phyloP scores from a whole-genome alignment of 306 rosid genomes.

The Gastrolobium villosum region DNA sequence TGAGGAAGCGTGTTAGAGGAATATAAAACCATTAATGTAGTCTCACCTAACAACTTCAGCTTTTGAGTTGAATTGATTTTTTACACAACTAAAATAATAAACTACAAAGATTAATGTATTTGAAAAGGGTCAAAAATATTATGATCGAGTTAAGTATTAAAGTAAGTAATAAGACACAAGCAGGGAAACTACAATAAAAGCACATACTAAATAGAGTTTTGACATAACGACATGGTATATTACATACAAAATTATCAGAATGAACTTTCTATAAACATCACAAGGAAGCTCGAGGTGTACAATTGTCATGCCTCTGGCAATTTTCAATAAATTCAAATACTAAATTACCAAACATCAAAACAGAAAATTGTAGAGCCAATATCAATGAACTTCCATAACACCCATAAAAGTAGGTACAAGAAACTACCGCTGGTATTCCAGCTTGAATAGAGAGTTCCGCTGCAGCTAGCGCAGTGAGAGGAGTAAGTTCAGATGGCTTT shows the following conservation, averaged over 20 bases:
- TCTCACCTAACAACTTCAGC: no score
- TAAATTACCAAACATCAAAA: constrained; percentile 2
- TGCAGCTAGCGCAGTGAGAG: constrained; percentile 97
- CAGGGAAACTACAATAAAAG: constrained; percentile 28
- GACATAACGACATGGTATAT: not conserved
- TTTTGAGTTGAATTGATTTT: no score
- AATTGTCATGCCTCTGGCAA: not conserved
- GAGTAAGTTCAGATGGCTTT: constrained; percentile 97
- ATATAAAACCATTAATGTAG: no score
- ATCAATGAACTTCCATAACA: constrained; percentile 11
- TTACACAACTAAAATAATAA: not conserved
- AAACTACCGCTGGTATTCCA: constrained; percentile 92
- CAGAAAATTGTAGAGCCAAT: no score
- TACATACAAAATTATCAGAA: constrained; percentile 24
- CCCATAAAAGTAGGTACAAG: constrained; percentile 4
- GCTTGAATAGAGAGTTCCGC: constrained; percentile 97
- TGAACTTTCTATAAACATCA: constrained; percentile 16
- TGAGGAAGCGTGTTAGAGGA: no score
- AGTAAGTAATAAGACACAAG: constrained; percentile 1
- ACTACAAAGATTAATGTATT: not conserved
- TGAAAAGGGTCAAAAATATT: constrained; percentile 31
- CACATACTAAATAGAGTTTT: constrained; percentile 9
- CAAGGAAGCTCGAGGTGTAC: constrained; percentile 33
- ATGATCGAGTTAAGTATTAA: not conserved
- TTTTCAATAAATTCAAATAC: constrained; percentile 24